phyloP scores from a whole-genome alignment of 148 eudicot species.

The Pharnaceum exiguum region DNA sequence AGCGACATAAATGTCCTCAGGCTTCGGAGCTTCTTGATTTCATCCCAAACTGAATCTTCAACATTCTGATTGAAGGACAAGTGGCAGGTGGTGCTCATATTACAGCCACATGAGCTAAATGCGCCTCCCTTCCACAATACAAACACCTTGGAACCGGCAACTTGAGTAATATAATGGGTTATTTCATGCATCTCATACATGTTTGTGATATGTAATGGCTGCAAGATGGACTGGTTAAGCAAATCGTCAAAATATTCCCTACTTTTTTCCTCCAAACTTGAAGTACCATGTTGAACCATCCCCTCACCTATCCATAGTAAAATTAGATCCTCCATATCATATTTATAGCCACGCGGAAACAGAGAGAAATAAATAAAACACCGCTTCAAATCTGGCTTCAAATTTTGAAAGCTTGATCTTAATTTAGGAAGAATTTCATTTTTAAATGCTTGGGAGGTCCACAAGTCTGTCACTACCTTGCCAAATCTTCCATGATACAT shows the following conservation, averaged over 20 bases:
- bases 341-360: neutral
- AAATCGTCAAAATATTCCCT: neutral
- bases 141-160: conserved; percentile 1
- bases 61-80: neutral
- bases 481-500: neutral
- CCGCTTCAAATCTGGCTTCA: neutral
- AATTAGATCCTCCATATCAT: neutral
- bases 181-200: neutral
- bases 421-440: neutral
- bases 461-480: neutral
- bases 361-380: conserved; percentile 12
- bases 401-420: neutral
- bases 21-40: neutral
- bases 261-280: neutral
- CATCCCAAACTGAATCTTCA: neutral
- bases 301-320: conserved; percentile 10
- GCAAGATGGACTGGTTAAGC: neutral
- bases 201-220: neutral
- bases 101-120: neutral
- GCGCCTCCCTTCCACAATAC: neutral
- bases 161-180: neutral
- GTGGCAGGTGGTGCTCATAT: neutral
- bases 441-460: neutral
- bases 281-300: neutral
- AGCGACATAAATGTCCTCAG: conserved; percentile 2